Evolutionary conservation across 768 basidiomycete species (phyloP).

Genomic region (Saitozyma sp.): DNA sequence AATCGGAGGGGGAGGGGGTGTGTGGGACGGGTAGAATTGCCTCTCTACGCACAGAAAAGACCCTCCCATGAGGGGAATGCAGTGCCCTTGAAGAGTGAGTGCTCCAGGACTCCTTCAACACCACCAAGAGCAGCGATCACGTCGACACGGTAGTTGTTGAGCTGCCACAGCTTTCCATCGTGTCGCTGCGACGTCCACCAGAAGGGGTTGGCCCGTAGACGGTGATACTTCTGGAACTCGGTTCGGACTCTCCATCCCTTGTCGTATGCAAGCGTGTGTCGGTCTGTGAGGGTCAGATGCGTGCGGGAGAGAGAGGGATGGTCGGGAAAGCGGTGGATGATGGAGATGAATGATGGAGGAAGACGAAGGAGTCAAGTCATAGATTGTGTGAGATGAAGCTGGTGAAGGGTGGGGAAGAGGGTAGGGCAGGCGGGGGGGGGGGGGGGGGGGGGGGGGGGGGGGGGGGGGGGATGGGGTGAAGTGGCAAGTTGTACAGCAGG

Average conservation of each 20-base stretch:
- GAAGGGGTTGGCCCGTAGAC: slow-evolving; percentile 77
- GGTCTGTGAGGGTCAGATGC: slow-evolving; percentile 57
- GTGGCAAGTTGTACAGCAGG: slow-evolving; percentile 15
- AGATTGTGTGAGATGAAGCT: slow-evolving; percentile 10
- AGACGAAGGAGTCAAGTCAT: no score
- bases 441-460: no score
- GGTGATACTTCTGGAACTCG: slow-evolving; percentile 96
- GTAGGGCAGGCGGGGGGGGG: neutral
- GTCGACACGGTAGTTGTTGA: slow-evolving; percentile 98
- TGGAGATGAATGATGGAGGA: no score
- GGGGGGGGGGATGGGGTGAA: no score
- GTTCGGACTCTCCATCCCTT: slow-evolving; percentile 98
- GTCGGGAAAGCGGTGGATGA: no score
- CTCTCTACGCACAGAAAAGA: slow-evolving; percentile 87
- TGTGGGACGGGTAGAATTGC: neutral
- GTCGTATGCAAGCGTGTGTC: slow-evolving; percentile 95
- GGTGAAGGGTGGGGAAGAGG: neutral
- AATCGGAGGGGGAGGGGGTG: neutral
- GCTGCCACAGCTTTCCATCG: slow-evolving; percentile 92
- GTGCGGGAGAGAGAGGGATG: no score
- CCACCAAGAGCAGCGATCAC: slow-evolving; percentile 78
- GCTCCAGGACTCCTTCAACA: slow-evolving; percentile 71
- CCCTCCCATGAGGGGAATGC: slow-evolving; percentile 93
- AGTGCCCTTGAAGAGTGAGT: slow-evolving; percentile 95
- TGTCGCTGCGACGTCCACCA: slow-evolving; percentile 99